Base-by-base conservation (phyloP, 805 yeast genomes). In the Pichia cephalocereana region DNA sequence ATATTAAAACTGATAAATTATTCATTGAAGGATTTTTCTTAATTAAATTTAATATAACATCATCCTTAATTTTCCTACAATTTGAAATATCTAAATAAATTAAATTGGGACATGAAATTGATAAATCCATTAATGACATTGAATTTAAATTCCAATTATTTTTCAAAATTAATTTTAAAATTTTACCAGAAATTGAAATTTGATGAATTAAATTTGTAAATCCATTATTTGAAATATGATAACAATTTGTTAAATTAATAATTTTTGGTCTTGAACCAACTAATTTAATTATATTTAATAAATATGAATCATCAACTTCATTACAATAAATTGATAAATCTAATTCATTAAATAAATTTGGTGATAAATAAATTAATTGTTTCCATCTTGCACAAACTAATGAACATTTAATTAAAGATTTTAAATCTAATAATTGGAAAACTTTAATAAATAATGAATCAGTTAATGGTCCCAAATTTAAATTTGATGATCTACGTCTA, bases 61-160 rank as follows among this genome's bases (percentile, higher is more conserved):
- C 80, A 60, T 85, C 93, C 45, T 80, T 70, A 1, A 84, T 87
- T 55, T 80, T 82, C 23, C 89, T 68, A 56, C 91, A 85, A 61
- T 85, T 83, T 10, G 86, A 75, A 40, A 85, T 67, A 60, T 84
- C 88, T 19, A 85, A 67, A 46, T 76, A 80, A 47, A 71, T 77
- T 38, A 85, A 64, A 52, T 72, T 64, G 34, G 71, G 68, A 9
- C 89, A 89, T 32, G 83, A 79, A 2, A 76, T 80, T 1, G 87
- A 75, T 40, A 84, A 63, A 60, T 85, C 91, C 88, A 84, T 82
- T 31, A 84, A 82, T 3, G 90, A 85, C 86, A 83, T 81, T 2
- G 88, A 86, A 50, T 82, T 76, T 9, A 85, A 79, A 55, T 82
- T 86, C 91, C 91, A 84, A 43, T 77, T 82, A 15, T 85, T 78